Conservation (phyloP, 805 yeast species). For the Starmerella bacillaris region DNA sequence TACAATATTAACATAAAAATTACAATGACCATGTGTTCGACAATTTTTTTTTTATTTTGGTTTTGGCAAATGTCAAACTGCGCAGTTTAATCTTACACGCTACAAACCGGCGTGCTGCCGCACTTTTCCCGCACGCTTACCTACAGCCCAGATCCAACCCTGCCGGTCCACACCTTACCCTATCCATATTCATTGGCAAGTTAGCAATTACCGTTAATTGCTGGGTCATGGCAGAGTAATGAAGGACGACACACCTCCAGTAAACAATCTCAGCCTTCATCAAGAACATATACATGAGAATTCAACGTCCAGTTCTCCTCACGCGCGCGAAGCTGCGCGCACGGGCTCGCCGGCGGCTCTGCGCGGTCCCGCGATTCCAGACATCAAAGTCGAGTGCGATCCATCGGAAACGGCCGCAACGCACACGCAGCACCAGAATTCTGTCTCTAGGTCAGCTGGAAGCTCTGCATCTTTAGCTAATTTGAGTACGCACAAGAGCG, state of each 20-base stretch:
- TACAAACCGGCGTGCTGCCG: no score
- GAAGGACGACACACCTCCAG: background rate
- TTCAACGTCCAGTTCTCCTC: background rate
- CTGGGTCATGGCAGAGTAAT: background rate
- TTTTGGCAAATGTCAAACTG: no score
- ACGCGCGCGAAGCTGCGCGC: background rate
- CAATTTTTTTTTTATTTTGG: no score
- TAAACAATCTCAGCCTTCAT: background rate
- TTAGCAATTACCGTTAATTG: slow-evolving; percentile 1
- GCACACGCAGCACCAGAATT: slow-evolving; percentile 3
- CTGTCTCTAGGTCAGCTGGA: no score
- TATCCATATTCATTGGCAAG: slow-evolving; percentile 2
- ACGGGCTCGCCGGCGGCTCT: background rate
- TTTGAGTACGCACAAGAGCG: slow-evolving; percentile 6
- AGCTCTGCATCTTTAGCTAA: slow-evolving; percentile 9
- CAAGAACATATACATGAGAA: background rate
- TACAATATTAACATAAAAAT: no score
- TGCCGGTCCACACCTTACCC: background rate
- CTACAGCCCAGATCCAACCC: background rate
- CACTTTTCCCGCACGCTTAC: no score
- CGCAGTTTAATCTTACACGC: no score
- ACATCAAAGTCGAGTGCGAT: background rate
- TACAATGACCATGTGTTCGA: no score
- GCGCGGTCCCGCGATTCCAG: background rate
- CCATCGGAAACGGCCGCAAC: slow-evolving; percentile 4